Percentiles rank a stretch among this genome's conserved stretches.
Conservation (phyloP, 345 rosid species). For the Isatis tinctoria region DNA sequence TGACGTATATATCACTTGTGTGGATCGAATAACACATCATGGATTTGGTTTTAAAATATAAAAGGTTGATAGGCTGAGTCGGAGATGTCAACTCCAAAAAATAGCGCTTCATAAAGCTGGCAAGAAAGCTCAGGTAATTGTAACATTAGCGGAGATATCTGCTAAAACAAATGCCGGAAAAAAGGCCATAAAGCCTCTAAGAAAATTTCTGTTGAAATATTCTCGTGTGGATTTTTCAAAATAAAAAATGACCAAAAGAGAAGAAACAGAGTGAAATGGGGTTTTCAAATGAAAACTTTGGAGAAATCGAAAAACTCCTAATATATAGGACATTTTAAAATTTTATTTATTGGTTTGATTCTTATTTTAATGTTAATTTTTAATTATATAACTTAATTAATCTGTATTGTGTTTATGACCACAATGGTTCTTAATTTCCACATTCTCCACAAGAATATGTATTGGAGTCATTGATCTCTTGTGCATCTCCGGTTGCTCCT, state of each 20-base stretch:
- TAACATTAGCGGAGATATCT: constrained; percentile 56
- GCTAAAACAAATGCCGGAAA: constrained; percentile 66
- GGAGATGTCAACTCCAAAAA: constrained; percentile 64
- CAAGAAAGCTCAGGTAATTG: constrained; percentile 61
- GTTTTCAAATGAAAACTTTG: no score
- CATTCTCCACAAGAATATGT: background rate
- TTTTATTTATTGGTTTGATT: no score
- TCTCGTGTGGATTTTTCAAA: no score
- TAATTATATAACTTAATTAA: no score
- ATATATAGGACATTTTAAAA: no score
- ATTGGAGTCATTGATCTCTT: background rate
- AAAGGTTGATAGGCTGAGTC: constrained; percentile 33
- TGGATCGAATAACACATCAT: background rate
- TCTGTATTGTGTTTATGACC: background rate
- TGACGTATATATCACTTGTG: background rate
- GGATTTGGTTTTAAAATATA: constrained; percentile 43
- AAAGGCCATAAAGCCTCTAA: constrained; percentile 77
- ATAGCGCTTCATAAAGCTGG: constrained; percentile 57
- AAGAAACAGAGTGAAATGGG: no score
- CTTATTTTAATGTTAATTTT: no score
- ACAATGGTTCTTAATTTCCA: background rate
- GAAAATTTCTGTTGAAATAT: no score
- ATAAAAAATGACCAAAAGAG: no score
- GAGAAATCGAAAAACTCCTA: no score
- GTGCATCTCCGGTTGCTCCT: background rate